Evolutionary conservation across 179 eudicot species (phyloP).

Genomic region (Camellia oleifera): DNA sequence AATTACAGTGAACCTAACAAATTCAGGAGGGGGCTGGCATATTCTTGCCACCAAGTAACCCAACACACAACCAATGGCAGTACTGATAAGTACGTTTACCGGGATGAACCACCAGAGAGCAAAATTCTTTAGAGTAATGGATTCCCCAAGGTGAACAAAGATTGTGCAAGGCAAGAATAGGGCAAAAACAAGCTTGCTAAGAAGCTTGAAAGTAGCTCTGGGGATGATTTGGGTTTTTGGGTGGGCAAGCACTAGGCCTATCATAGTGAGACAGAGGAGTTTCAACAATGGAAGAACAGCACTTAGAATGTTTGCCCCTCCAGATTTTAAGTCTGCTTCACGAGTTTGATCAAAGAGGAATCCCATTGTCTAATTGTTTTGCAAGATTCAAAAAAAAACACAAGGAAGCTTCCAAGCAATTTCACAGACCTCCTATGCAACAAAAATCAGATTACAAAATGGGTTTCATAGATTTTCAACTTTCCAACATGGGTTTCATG

Average conservation of each 20-base stretch:
- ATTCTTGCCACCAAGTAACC: constrained; percentile 63
- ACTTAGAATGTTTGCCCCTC: constrained; percentile 34
- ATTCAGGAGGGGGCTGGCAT: constrained; percentile 74
- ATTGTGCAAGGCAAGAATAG: constrained; percentile 75
- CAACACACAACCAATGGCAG: constrained; percentile 60
- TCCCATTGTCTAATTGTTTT: constrained; percentile 9
- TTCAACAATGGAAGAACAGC: constrained; percentile 72
- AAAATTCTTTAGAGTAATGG: constrained; percentile 63
- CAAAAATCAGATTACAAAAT: background rate
- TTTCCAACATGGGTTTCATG: background rate
- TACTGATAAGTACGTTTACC: constrained; percentile 65
- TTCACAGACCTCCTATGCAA: background rate
- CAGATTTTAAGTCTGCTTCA: background rate
- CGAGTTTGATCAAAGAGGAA: background rate
- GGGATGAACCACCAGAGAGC: constrained; percentile 85
- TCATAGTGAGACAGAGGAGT: constrained; percentile 51
- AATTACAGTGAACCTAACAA: constrained; percentile 55
- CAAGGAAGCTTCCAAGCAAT: background rate
- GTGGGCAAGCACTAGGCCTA: constrained; percentile 68
- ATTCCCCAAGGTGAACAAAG: constrained; percentile 66
- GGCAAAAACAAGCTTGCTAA: constrained; percentile 92
- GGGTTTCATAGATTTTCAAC: background rate
- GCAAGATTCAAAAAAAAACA: constrained; percentile 6
- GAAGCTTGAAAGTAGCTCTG: constrained; percentile 74
- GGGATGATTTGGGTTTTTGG: constrained; percentile 63